Conservation (phyloP, 345 rosid genomes). For the Salix exigua region DNA sequence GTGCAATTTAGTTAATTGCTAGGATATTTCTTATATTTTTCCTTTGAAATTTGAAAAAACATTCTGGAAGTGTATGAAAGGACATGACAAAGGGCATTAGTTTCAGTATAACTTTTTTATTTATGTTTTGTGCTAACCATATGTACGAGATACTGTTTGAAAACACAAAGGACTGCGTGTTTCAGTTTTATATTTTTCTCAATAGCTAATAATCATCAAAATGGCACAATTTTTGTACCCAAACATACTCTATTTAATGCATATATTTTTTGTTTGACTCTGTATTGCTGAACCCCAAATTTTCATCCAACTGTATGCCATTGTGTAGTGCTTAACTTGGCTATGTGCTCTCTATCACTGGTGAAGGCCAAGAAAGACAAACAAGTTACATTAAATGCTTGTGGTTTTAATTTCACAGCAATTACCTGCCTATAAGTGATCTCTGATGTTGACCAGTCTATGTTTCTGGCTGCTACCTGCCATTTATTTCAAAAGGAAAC, state of each 20-base stretch:
- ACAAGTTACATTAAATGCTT: slow-evolving; percentile 83
- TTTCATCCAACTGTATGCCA: background rate
- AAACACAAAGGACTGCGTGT: background rate
- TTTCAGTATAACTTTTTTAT: background rate
- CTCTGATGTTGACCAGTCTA: slow-evolving; percentile 87
- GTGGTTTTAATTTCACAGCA: slow-evolving; percentile 90
- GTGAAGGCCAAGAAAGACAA: slow-evolving; percentile 89
- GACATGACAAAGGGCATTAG: background rate
- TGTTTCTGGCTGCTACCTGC: slow-evolving; percentile 93
- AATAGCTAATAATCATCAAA: background rate
- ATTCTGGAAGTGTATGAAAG: background rate
- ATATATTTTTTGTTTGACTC: background rate
- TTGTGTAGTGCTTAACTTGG: background rate
- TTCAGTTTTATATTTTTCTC: background rate
- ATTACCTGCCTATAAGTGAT: slow-evolving; percentile 94
- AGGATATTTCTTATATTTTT: background rate
- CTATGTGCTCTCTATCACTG: slow-evolving; percentile 15
- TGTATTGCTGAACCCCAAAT: background rate
- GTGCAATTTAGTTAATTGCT: background rate
- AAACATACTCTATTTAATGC: background rate
- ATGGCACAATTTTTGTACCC: background rate
- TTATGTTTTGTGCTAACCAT: background rate
- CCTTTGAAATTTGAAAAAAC: background rate
- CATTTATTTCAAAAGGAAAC: slow-evolving; percentile 84
- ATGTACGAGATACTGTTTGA: background rate